Evolutionary conservation across 805 yeast species (phyloP).

Genomic region (Yarrowia osloensis): DNA sequence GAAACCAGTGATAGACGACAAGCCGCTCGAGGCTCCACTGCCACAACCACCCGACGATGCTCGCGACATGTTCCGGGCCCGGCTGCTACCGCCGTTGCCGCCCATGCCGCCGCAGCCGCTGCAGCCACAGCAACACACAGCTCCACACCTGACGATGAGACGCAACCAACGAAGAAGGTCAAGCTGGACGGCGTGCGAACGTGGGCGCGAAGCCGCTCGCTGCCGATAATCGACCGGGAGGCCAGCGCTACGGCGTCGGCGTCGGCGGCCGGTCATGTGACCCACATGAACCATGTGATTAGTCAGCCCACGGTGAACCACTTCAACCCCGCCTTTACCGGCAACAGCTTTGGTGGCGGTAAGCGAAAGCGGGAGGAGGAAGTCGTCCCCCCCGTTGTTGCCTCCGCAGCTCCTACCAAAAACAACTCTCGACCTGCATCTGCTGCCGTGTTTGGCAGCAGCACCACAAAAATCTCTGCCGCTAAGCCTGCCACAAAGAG

Average conservation of each 20-base stretch:
- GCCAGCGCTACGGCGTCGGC: constrained; percentile 9
- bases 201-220: constrained; percentile 19
- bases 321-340: constrained; percentile 11
- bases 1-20: constrained; percentile 27
- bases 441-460: neutral
- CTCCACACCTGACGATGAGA: constrained; percentile 1
- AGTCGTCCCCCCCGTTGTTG: neutral
- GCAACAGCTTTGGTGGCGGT: neutral
- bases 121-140: constrained; percentile 7
- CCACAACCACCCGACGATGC: constrained; percentile 18
- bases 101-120: constrained; percentile 1
- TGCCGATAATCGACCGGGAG: constrained; percentile 10
- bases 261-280: constrained; percentile 7
- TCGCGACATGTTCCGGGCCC: constrained; percentile 4
- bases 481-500: neutral
- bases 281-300: constrained; percentile 22
- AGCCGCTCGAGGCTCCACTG: constrained; percentile 10
- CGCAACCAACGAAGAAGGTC: constrained; percentile 12
- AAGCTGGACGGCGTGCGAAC: constrained; percentile 14
- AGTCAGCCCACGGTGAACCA: neutral
- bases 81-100: neutral
- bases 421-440: constrained; percentile 15
- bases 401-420: neutral
- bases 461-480: neutral
- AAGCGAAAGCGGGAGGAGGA: constrained; percentile 21